Evolutionary conservation across 148 eudicot genomes (phyloP).

Genomic region (Silene conica): DNA sequence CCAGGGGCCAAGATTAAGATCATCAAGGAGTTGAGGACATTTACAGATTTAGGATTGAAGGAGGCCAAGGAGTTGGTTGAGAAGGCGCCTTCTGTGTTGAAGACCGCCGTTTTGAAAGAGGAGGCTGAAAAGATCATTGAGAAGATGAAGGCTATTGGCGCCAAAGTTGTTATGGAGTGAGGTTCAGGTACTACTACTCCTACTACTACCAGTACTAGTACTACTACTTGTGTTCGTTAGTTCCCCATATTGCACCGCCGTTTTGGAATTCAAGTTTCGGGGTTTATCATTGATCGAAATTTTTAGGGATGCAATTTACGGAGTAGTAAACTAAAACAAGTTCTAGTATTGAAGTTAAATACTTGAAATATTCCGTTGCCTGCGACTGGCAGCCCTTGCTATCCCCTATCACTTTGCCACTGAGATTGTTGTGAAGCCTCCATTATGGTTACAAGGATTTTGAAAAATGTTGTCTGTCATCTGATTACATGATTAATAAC

Average conservation of each 20-base stretch:
- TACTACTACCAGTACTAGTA: too few species aligned
- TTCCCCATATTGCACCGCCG: too few species aligned
- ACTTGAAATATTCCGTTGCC: too few species aligned
- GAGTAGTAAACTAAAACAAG: too few species aligned
- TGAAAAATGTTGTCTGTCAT: too few species aligned
- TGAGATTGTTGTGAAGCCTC: not conserved
- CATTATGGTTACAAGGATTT: not conserved
- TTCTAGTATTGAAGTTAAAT: too few species aligned
- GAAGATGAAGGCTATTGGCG: conserved; percentile 84
- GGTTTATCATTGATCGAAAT: too few species aligned
- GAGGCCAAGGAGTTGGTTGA: conserved; percentile 96
- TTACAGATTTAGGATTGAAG: conserved; percentile 82
- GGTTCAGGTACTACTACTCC: conserved; percentile 27
- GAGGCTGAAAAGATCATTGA: conserved; percentile 86
- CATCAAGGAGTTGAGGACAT: conserved; percentile 86
- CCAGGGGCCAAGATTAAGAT: conserved; percentile 73
- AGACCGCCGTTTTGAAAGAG: conserved; percentile 76
- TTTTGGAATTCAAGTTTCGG: too few species aligned
- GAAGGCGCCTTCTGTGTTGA: conserved; percentile 85
- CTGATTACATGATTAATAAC: too few species aligned
- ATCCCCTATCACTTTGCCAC: not conserved
- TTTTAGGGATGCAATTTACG: too few species aligned
- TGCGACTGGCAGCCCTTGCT: too few species aligned
- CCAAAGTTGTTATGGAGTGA: conserved; percentile 80
- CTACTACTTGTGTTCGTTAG: too few species aligned